Percentiles rank a stretch among this genome's conserved stretches.
phyloP scores from a whole-genome alignment of 352 stramenopile genomes.

The Saprolegnia parasitica region DNA sequence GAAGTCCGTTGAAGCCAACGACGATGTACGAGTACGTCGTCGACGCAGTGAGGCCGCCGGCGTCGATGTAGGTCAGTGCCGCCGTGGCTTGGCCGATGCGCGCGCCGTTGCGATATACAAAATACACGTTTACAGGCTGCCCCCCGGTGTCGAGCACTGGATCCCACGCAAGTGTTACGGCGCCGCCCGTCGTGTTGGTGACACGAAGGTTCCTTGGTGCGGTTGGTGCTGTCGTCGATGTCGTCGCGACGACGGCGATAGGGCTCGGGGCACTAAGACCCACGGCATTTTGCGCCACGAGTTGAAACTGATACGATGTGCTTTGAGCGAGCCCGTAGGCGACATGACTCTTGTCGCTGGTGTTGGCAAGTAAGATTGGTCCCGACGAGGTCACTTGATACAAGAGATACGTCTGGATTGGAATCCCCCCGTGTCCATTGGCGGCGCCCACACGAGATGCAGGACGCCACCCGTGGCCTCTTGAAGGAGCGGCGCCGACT shows the following conservation, averaged over 20 bases:
- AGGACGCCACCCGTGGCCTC: slow-evolving; percentile 7
- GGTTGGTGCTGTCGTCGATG: slow-evolving; percentile 42
- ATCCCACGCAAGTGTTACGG: slow-evolving; percentile 55
- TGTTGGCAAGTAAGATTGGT: neutral
- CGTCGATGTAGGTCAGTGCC: slow-evolving; percentile 39
- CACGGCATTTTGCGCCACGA: slow-evolving; percentile 37
- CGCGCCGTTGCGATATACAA: slow-evolving; percentile 47
- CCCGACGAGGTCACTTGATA: slow-evolving; percentile 9
- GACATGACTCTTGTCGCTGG: neutral
- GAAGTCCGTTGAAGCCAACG: slow-evolving; percentile 38
- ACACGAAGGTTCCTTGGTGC: slow-evolving; percentile 41
- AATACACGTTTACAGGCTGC: slow-evolving; percentile 42
- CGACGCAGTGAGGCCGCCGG: slow-evolving; percentile 32
- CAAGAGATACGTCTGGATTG: neutral
- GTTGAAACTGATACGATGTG: slow-evolving; percentile 52
- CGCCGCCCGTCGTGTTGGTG: slow-evolving; percentile 43
- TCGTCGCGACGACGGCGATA: slow-evolving; percentile 36
- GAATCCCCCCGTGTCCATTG: slow-evolving; percentile 9
- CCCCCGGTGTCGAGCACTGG: slow-evolving; percentile 51
- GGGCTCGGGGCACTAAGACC: slow-evolving; percentile 41
- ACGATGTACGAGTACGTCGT: slow-evolving; percentile 54
- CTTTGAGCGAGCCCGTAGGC: slow-evolving; percentile 47
- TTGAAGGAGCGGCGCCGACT: neutral
- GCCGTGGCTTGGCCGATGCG: slow-evolving; percentile 33
- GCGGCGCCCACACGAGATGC: slow-evolving; percentile 1